phyloP scores from a whole-genome alignment of 805 yeast species.

The Candida methanosorbosa region DNA sequence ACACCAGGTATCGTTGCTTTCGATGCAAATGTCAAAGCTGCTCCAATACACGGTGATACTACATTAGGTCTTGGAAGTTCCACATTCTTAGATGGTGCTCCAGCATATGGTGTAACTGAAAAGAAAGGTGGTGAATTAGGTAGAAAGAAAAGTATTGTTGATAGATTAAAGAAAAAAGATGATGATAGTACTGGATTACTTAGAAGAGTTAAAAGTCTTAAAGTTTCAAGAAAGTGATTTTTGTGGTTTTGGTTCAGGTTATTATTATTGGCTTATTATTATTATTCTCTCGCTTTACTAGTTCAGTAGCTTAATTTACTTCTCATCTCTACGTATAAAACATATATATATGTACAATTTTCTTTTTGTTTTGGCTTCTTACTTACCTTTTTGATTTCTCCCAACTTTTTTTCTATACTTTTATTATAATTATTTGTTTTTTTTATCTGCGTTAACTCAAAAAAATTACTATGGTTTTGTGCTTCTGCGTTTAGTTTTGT shows the following conservation, averaged over 20 bases:
- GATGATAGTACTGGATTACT: constrained; percentile 44
- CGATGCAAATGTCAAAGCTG: constrained; percentile 60
- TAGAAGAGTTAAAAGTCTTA: constrained; percentile 83
- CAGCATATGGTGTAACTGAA: constrained; percentile 41
- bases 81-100: constrained; percentile 93
- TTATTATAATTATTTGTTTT: too few species aligned
- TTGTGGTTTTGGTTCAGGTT: too few species aligned
- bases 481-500: too few species aligned
- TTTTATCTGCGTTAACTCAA: too few species aligned
- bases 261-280: background rate
- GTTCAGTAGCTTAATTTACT: too few species aligned
- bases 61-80: constrained; percentile 88
- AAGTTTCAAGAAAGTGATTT: constrained; percentile 45
- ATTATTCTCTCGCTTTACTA: background rate
- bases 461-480: too few species aligned
- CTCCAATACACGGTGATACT: constrained; percentile 75
- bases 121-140: constrained; percentile 44
- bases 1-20: constrained; percentile 51
- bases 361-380: too few species aligned
- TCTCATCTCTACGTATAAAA: too few species aligned
- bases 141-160: constrained; percentile 79
- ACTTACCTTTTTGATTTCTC: too few species aligned
- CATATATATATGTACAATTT: too few species aligned
- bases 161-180: constrained; percentile 36
- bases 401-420: too few species aligned